phyloP scores from a whole-genome alignment of 768 basidiomycete genomes.

The Lentinus brumalis region DNA sequence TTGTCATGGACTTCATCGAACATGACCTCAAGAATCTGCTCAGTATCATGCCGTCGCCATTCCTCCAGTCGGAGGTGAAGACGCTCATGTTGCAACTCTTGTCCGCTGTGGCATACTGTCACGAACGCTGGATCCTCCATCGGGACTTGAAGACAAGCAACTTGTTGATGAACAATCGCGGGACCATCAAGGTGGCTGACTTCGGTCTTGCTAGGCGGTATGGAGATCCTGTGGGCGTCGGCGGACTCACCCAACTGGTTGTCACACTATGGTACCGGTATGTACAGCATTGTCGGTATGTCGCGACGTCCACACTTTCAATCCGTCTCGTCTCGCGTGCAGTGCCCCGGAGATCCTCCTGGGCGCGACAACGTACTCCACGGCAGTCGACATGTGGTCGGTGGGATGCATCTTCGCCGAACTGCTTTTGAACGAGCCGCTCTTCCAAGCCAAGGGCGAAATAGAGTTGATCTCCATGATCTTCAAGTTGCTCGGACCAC shows the following conservation, averaged over 20 bases:
- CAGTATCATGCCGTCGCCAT: conserved; percentile 93
- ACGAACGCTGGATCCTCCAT: conserved; percentile 97
- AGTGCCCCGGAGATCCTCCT: conserved; percentile 96
- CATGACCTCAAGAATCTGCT: conserved; percentile 98
- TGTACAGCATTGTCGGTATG: conserved; percentile 24
- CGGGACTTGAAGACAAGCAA: conserved; percentile 98
- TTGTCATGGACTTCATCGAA: conserved; percentile 99
- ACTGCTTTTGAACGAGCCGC: conserved; percentile 88
- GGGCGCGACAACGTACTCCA: conserved; percentile 91
- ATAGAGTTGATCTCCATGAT: conserved; percentile 92
- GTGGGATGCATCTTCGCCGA: conserved; percentile 99
- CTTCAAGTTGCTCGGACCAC: conserved; percentile 93
- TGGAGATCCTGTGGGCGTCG: conserved; percentile 93
- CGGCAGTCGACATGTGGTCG: conserved; percentile 97
- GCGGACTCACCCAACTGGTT: conserved; percentile 97
- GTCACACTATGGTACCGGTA: conserved; percentile 99
- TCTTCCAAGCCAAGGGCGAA: conserved; percentile 98
- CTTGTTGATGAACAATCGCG: conserved; percentile 97
- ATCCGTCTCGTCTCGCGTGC: conserved; percentile 16
- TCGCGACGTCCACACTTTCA: conserved; percentile 18
- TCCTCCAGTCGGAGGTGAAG: conserved; percentile 98
- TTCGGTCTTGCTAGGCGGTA: conserved; percentile 96
- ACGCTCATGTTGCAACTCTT: conserved; percentile 92
- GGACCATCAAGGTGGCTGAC: conserved; percentile 98
- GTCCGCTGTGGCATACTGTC: conserved; percentile 91